phyloP scores from a whole-genome alignment of 2,329 filamentous ascomycete species.

The Curvularia sp. region DNA sequence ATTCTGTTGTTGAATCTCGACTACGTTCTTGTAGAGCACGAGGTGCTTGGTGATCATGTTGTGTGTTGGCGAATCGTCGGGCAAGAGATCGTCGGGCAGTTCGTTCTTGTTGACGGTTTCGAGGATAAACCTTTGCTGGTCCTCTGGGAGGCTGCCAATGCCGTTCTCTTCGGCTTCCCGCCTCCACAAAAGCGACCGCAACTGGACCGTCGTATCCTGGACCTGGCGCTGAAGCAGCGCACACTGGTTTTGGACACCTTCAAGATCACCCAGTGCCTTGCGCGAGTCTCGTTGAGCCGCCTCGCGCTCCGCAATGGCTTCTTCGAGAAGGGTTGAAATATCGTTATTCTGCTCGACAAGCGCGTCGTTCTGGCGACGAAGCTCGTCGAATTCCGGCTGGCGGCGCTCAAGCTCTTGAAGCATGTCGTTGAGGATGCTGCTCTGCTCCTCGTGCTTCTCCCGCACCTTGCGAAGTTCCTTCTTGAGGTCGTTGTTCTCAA shows the following conservation, averaged over 20 bases:
- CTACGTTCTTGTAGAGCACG: conserved; percentile 86
- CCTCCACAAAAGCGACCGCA: conserved; percentile 90
- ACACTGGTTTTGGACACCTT: conserved; percentile 68
- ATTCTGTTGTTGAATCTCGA: conserved; percentile 87
- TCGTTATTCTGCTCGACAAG: conserved; percentile 82
- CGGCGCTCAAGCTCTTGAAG: conserved; percentile 84
- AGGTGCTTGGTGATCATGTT: conserved; percentile 88
- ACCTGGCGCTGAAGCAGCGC: conserved; percentile 85
- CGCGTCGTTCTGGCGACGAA: conserved; percentile 80
- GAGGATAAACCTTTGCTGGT: conserved; percentile 78
- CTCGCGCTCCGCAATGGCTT: conserved; percentile 82
- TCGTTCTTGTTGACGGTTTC: conserved; percentile 75
- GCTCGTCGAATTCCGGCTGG: conserved; percentile 85
- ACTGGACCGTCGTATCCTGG: conserved; percentile 85
- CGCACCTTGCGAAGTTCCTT: conserved; percentile 76
- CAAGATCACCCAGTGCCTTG: conserved; percentile 77
- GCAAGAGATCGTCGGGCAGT: conserved; percentile 68
- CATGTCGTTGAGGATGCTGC: conserved; percentile 82
- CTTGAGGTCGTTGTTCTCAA: conserved; percentile 70
- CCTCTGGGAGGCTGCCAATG: conserved; percentile 70
- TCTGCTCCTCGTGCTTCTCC: conserved; percentile 75
- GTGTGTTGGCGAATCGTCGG: conserved; percentile 81
- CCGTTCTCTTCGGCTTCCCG: conserved; percentile 83
- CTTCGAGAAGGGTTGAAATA: conserved; percentile 78
- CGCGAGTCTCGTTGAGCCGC: conserved; percentile 77